These are phyloP conservation scores for Botrytis fragariae DNA, from an alignment of 2,329 filamentous ascomycete genomes.

Conservation along the genomic window DNA sequence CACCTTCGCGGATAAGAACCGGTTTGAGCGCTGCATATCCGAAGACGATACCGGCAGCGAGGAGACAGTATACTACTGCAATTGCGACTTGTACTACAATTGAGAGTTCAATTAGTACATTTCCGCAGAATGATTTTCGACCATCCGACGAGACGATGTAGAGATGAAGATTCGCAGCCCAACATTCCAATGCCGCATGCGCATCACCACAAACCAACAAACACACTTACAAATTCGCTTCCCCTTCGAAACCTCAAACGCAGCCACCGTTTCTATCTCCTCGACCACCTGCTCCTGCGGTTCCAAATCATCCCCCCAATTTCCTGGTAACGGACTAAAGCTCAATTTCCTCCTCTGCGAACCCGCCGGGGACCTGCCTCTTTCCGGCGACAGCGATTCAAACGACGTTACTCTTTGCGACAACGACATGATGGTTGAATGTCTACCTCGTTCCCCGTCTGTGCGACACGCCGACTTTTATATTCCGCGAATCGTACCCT, in stretches of 20 bases:
- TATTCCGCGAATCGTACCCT: not conserved
- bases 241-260: slow-evolving; percentile 41
- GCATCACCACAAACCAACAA: not conserved
- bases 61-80: slow-evolving; percentile 69
- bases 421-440: slow-evolving; percentile 24
- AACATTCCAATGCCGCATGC: not conserved
- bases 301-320: slow-evolving; percentile 20
- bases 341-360: slow-evolving; percentile 27
- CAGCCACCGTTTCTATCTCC: slow-evolving; percentile 32
- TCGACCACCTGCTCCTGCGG: slow-evolving; percentile 19
- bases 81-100: slow-evolving; percentile 63
- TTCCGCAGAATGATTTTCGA: not conserved
- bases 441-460: not conserved
- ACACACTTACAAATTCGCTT: slow-evolving; percentile 38
- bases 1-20: slow-evolving; percentile 69
- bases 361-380: slow-evolving; percentile 23
- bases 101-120: slow-evolving; percentile 19
- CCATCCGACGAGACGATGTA: not conserved
- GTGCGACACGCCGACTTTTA: not conserved
- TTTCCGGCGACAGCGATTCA: slow-evolving; percentile 30
- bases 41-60: slow-evolving; percentile 78
- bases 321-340: slow-evolving; percentile 32
- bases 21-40: slow-evolving; percentile 85
- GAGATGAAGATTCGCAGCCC: not conserved
- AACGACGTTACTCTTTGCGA: slow-evolving; percentile 30